phyloP scores from a whole-genome alignment of 768 basidiomycete genomes.

The Tylopilus plumbeoviolaceoides region DNA sequence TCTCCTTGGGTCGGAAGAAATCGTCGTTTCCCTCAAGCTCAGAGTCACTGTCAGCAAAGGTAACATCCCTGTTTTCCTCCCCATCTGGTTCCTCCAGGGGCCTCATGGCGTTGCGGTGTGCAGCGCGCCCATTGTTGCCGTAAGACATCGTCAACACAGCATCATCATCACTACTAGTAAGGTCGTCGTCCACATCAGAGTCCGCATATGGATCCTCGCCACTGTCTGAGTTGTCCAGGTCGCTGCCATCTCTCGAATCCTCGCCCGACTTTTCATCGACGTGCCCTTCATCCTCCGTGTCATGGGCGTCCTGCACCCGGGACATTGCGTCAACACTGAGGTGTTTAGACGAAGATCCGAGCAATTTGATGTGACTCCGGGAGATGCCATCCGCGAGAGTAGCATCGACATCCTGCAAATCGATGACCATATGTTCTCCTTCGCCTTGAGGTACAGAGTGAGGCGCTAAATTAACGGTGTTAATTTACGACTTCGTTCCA shows the following conservation, averaged over 20 bases:
- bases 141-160: background rate
- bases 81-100: too few relatives aligned
- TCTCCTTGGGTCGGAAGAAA: conserved; percentile 62
- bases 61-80: conserved; percentile 33
- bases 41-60: conserved; percentile 78
- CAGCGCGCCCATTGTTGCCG: conserved; percentile 47
- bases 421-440: conserved; percentile 97
- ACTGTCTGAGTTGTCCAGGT: background rate
- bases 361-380: conserved; percentile 75
- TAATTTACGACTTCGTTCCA: background rate
- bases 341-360: conserved; percentile 75
- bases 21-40: conserved; percentile 56
- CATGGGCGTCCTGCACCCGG: conserved; percentile 31
- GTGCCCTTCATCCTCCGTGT: conserved; percentile 33
- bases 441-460: conserved; percentile 79
- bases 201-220: background rate
- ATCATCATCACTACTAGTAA: conserved; percentile 8
- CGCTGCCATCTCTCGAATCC: conserved; percentile 5
- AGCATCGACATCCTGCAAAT: conserved; percentile 78
- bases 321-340: conserved; percentile 44
- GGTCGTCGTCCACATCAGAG: background rate
- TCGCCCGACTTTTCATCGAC: conserved; percentile 24
- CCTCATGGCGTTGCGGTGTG: conserved; percentile 13
- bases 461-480: conserved; percentile 38
- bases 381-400: conserved; percentile 86